These are phyloP conservation scores for Yarrowia osloensis DNA, from an alignment of 805 yeast species.

Conservation along the genomic window DNA sequence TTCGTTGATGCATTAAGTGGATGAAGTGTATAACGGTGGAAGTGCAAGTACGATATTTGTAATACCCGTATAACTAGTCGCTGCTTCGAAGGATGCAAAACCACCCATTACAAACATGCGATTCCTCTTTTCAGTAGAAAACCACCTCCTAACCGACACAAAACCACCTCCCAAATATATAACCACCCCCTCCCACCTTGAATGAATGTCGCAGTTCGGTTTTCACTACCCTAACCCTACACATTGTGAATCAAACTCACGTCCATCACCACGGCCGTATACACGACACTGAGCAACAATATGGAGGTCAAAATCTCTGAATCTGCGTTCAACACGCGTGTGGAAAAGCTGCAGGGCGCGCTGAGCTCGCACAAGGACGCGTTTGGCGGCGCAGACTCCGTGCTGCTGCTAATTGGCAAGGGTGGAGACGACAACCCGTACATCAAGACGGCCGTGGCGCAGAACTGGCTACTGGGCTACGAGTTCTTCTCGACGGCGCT, in stretches of 20 bases:
- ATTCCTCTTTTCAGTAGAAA: no score
- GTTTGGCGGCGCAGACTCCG: conserved; percentile 51
- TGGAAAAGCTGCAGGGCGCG: conserved; percentile 29
- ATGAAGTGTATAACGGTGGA: no score
- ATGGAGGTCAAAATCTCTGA: conserved; percentile 30
- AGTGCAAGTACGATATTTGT: no score
- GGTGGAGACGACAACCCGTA: conserved; percentile 86
- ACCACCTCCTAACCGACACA: no score
- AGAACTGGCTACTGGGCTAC: conserved; percentile 86
- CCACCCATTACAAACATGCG: no score
- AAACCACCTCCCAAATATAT: no score
- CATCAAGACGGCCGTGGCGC: conserved; percentile 71
- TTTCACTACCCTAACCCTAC: neutral
- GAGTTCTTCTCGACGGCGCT: conserved; percentile 93
- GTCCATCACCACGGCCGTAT: neutral
- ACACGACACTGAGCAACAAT: neutral
- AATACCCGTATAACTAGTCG: no score
- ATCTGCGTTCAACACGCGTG: conserved; percentile 5
- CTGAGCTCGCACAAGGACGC: conserved; percentile 37
- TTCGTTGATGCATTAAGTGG: neutral
- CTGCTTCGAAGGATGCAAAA: no score
- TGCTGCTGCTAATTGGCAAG: conserved; percentile 77
- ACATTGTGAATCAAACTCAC: conserved; percentile 13
- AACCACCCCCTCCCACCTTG: no score
- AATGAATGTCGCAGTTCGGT: no score